Conservation (phyloP, 176 grass and related monocot genomes). For the Raddia guianensis region DNA sequence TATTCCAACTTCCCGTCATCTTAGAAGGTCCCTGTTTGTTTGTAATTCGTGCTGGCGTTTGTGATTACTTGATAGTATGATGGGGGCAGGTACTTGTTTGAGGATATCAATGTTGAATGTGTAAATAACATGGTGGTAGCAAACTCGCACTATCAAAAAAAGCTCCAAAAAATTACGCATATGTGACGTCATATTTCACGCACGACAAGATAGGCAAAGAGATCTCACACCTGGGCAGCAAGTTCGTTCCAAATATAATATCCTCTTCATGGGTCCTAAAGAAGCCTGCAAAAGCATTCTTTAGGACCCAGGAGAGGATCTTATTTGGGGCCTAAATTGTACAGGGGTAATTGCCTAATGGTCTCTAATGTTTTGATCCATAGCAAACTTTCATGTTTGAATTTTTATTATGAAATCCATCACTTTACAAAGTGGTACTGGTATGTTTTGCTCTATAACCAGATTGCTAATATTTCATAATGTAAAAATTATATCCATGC, state of each 20-base stretch:
- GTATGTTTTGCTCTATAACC: constrained; percentile 8
- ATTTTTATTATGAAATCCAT: not conserved
- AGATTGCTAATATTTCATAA: constrained; percentile 25
- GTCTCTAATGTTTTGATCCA: not conserved
- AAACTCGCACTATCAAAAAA: too few species aligned
- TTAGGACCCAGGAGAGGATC: constrained; percentile 6
- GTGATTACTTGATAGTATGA: constrained; percentile 16
- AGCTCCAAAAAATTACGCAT: too few species aligned
- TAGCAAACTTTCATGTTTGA: constrained; percentile 5
- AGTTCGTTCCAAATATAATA: too few species aligned
- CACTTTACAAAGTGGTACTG: constrained; percentile 21
- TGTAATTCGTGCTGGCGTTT: not conserved
- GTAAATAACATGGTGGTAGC: too few species aligned
- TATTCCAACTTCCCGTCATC: not conserved
- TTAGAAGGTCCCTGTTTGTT: not conserved
- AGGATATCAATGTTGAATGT: too few species aligned
- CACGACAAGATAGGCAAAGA: too few species aligned
- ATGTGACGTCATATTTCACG: too few species aligned
- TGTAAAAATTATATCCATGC: not conserved
- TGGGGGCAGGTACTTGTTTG: not conserved
- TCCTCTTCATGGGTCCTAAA: too few species aligned
- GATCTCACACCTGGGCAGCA: too few species aligned
- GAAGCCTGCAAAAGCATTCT: constrained; percentile 3
- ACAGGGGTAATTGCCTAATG: not conserved
- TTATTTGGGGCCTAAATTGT: constrained; percentile 31